These are phyloP conservation scores for Leucosporidium scottii DNA, from an alignment of 768 basidiomycete genomes.

Conservation along the genomic window DNA sequence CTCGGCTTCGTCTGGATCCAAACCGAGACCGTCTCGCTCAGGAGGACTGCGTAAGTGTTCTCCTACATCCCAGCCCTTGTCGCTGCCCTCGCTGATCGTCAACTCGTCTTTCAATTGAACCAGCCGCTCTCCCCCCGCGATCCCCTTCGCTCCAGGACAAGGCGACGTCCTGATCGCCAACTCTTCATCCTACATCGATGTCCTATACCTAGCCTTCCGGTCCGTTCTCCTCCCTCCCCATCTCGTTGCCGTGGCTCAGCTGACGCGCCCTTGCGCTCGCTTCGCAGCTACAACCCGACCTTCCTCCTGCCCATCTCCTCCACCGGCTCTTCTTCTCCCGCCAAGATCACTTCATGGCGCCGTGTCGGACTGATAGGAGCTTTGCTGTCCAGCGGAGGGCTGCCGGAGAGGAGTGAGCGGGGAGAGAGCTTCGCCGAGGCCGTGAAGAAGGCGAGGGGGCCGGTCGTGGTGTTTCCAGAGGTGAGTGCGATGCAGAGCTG, in stretches of 20 bases:
- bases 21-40: slow-evolving; percentile 20
- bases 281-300: slow-evolving; percentile 26
- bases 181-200: slow-evolving; percentile 25
- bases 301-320: slow-evolving; percentile 26
- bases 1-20: slow-evolving; percentile 18
- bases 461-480: slow-evolving; percentile 28
- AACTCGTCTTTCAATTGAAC: too few relatives aligned
- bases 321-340: background rate
- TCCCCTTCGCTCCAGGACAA: slow-evolving; percentile 19
- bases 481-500: background rate
- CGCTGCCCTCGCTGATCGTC: background rate
- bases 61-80: background rate
- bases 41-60: slow-evolving; percentile 4
- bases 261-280: background rate
- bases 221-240: background rate
- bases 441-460: slow-evolving; percentile 4
- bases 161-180: slow-evolving; percentile 35
- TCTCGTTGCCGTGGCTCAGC: background rate
- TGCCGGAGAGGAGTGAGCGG: slow-evolving; percentile 2
- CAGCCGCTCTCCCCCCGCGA: slow-evolving; percentile 12
- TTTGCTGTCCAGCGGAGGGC: background rate
- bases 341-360: slow-evolving; percentile 6
- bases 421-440: slow-evolving; percentile 14
- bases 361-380: slow-evolving; percentile 2
- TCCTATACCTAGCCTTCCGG: slow-evolving; percentile 35